These are phyloP conservation scores for Candida ascalaphidarum DNA, from an alignment of 805 yeast species.

Conservation along the genomic window DNA sequence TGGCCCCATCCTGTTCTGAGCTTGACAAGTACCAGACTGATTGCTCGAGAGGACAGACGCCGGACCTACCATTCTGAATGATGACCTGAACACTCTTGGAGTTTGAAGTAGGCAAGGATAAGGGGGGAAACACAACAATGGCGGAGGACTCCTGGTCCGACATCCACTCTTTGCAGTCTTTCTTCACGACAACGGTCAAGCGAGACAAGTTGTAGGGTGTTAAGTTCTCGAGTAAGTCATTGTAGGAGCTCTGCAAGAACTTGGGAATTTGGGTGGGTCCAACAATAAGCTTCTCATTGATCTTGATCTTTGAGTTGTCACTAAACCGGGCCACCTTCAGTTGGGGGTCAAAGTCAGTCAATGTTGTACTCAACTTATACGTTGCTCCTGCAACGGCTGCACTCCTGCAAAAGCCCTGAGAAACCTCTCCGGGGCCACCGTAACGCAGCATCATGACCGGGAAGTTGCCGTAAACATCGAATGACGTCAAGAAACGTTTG, in stretches of 20 bases:
- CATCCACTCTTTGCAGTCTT: conserved; percentile 90
- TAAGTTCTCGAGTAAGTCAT: conserved; percentile 34
- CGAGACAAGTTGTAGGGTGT: conserved; percentile 54
- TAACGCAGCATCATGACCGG: conserved; percentile 88
- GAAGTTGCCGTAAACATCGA: conserved; percentile 89
- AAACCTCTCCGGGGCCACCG: conserved; percentile 93
- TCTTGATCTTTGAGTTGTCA: conserved; percentile 69
- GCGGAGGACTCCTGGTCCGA: conserved; percentile 77
- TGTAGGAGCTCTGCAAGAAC: conserved; percentile 32
- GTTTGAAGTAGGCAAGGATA: conserved; percentile 60
- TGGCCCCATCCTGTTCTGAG: conserved; percentile 52
- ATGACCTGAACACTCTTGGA: conserved; percentile 74
- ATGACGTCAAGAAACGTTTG: conserved; percentile 72
- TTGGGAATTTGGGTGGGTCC: conserved; percentile 59
- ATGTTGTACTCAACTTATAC: conserved; percentile 68
- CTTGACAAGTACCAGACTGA: conserved; percentile 88
- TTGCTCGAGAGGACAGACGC: conserved; percentile 80
- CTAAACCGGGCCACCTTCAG: conserved; percentile 60
- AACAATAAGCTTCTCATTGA: conserved; percentile 71
- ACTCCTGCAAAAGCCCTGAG: conserved; percentile 94
- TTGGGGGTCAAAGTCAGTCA: conserved; percentile 57
- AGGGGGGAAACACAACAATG: conserved; percentile 87
- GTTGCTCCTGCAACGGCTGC: conserved; percentile 98
- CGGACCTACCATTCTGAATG: conserved; percentile 81
- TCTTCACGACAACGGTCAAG: conserved; percentile 73